phyloP scores from a whole-genome alignment of 306 rosid genomes.

The Rosa persica region DNA sequence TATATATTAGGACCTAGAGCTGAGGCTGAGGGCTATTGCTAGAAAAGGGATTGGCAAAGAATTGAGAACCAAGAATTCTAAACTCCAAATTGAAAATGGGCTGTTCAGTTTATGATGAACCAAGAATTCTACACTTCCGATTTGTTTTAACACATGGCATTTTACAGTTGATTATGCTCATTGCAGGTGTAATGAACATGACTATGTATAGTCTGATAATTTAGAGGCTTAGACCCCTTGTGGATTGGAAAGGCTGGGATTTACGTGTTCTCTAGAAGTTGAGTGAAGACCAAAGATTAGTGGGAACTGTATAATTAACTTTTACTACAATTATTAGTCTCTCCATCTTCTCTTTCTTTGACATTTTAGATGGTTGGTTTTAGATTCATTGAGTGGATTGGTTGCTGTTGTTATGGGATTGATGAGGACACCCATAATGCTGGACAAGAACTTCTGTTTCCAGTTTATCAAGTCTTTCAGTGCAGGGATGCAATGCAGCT shows the following conservation, averaged over 20 bases:
- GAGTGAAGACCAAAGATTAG: slow-evolving; percentile 81
- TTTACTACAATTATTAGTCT: no score
- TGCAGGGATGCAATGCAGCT: slow-evolving; percentile 80
- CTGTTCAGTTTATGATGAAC: neutral
- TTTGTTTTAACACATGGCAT: neutral
- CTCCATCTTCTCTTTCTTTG: neutral
- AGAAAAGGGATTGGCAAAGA: slow-evolving; percentile 97
- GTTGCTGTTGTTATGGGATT: slow-evolving; percentile 83
- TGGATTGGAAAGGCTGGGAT: slow-evolving; percentile 79
- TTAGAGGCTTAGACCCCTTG: slow-evolving; percentile 76
- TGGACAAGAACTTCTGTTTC: slow-evolving; percentile 55
- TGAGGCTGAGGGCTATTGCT: slow-evolving; percentile 93
- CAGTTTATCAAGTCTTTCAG: slow-evolving; percentile 50
- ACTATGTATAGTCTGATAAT: slow-evolving; percentile 47
- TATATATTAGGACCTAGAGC: no score
- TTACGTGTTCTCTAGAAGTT: slow-evolving; percentile 72
- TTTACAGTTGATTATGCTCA: slow-evolving; percentile 13
- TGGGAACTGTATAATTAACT: no score
- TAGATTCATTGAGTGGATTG: slow-evolving; percentile 78
- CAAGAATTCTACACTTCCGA: neutral
- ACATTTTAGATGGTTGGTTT: slow-evolving; percentile 18
- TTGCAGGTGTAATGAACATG: slow-evolving; percentile 53
- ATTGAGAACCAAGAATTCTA: no score
- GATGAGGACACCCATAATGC: slow-evolving; percentile 53
- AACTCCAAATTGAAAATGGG: no score